Percentiles rank a stretch among this genome's conserved stretches.
phyloP scores from a whole-genome alignment of 495 filamentous ascomycete species.

The Apiosordaria backusii region DNA sequence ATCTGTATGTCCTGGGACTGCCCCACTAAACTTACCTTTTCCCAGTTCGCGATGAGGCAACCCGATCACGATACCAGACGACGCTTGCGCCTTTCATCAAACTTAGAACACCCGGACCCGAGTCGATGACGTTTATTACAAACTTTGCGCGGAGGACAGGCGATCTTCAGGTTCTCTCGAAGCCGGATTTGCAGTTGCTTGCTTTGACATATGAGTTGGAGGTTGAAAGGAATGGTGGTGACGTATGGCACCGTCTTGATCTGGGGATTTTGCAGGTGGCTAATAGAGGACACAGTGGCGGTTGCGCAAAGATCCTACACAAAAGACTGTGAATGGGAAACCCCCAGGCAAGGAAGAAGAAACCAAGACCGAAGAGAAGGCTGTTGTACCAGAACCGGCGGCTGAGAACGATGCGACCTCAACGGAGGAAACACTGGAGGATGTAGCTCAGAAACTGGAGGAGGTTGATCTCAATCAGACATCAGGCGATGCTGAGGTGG shows the following conservation, averaged over 20 bases:
- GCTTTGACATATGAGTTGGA: constrained; percentile 91
- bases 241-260: constrained; percentile 15
- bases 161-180: constrained; percentile 80
- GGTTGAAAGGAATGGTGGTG: constrained; percentile 74
- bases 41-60: constrained; percentile 61
- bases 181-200: constrained; percentile 81
- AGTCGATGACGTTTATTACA: constrained; percentile 72
- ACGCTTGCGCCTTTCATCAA: constrained; percentile 80
- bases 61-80: constrained; percentile 74
- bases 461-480: constrained; percentile 12
- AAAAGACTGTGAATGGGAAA: constrained; percentile 71
- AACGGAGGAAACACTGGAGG: background rate
- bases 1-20: background rate
- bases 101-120: constrained; percentile 65
- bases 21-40: constrained; percentile 1
- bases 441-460: constrained; percentile 31
- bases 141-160: constrained; percentile 88
- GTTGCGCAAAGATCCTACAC: constrained; percentile 68
- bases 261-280: background rate
- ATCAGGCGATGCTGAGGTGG: constrained; percentile 35
- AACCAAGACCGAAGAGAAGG: constrained; percentile 7
- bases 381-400: constrained; percentile 12
- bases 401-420: constrained; percentile 12
- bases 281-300: constrained; percentile 54
- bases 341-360: constrained; percentile 45